Evolutionary conservation across 176 grass and related monocot species (phyloP).

Genomic region (Elymus sibiricus): DNA sequence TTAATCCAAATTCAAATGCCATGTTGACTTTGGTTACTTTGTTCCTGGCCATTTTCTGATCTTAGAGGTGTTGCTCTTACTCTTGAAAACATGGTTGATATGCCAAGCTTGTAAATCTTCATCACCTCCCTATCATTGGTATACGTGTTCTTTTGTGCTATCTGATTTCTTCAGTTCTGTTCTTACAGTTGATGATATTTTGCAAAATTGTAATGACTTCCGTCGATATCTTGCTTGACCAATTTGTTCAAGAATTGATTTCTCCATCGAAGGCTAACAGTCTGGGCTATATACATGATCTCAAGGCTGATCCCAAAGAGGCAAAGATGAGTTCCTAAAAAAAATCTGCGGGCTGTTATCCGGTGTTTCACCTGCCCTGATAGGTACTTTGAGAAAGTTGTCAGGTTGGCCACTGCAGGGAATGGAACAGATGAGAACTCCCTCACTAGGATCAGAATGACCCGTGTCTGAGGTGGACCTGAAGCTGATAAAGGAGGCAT

Average conservation of each 20-base stretch:
- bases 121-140: not conserved
- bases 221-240: not conserved
- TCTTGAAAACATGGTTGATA: not conserved
- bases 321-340: constrained; percentile 79
- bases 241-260: too few relatives aligned
- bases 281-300: constrained; percentile 35
- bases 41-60: not conserved
- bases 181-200: not conserved
- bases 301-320: constrained; percentile 90
- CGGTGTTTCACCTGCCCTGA: constrained; percentile 66
- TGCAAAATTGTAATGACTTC: not conserved
- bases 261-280: not conserved
- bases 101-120: not conserved
- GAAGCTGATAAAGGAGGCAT: constrained; percentile 61
- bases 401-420: constrained; percentile 57
- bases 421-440: constrained; percentile 72
- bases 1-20: not conserved
- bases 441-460: constrained; percentile 63
- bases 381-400: constrained; percentile 77
- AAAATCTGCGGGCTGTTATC: constrained; percentile 51
- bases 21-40: not conserved
- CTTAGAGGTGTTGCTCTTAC: not conserved
- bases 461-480: constrained; percentile 86
- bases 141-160: not conserved
- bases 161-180: not conserved